Base-by-base conservation (phyloP, 441 rosid species). In the Gossypium aridum region DNA sequence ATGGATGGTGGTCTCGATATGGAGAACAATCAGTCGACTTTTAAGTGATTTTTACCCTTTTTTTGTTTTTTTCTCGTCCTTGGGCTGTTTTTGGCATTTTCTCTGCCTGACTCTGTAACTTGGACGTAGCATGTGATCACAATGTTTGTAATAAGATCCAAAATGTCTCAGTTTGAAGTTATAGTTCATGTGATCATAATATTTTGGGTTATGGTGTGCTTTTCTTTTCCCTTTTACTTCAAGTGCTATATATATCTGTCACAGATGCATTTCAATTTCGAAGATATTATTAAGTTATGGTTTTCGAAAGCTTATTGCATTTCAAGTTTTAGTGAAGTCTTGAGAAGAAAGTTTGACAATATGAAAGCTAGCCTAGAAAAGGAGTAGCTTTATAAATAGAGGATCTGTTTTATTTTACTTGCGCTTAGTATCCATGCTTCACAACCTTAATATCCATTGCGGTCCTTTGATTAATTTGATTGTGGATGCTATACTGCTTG, bases 11-110 rank as follows among this genome's bases (percentile, higher is more conserved):
- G 57, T 45, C 76, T 66, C 55, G 64, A 81, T 16, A 55, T 73
- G 77, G 57, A 77, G 51, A 45, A 69, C 61, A 77, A 80, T 76
- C 79, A 78, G 80, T 79, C 78, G 51, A 72, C 59, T 45, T 64
- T 37, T 45, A 72, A 74, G 73, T 83, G 57, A 60, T 13, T 71
- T 71, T 8, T 31, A 26, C 14, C 10, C 7, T 6, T 47, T 67
- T 28, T 49, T 49, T 47, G 2, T 17, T 5, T 12, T 16, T 3
- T 1, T 37, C 5, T 57, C 14, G 1, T 9, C 23, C n/a, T 34
- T 16, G n/a, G 3, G 16, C 3, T 3, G 69, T 19, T 56, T 56
- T 34, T 34, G 47, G 49, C 19, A 12, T 71, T 13, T 62, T 25
- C 43, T 26, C 3, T 1, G 20, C 34, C 55, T 2, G 62, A 7